Base-by-base conservation (phyloP, 192 early-diverging fungal genomes). In the Backusella macrospora region DNA sequence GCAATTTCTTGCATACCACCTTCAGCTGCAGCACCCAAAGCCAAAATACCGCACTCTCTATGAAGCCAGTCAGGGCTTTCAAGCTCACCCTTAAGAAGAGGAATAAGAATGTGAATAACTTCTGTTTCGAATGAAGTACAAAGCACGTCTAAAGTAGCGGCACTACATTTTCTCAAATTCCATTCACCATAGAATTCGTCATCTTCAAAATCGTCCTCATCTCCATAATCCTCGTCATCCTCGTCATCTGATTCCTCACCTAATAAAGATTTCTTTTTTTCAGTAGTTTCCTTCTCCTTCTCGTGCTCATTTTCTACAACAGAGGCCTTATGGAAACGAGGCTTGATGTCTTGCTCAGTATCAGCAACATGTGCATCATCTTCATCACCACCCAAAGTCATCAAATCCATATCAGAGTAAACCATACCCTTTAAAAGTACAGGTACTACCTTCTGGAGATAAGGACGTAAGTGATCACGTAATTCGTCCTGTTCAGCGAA, bases 101-200 rank as follows among this genome's bases (percentile, higher is more conserved):
- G 97, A 78, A 99, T 85, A 65, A 99, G 84, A 72, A 91, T 86
- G 65, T 90, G 84, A 47, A 99, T 84, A 70, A 98, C 85, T 21
- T 90, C 93, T 76, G 93, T 91, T 65, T 89, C 92, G 80, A 94
- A 97, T 1, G 96, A 90, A 38, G 92, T 94, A 16, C 96, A 92
- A 68, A 99, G 77, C 7, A 98, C 93, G 76, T 99, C 98, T 48
- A 99, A 81, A 55, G 96, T 95, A 8, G 97, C 96, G 2, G 98
- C 97, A 9, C 94, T 91, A 86, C 98, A 99, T 84, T 99, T 99
- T 78, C 98, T 91, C 47, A 99, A 80, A 78, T 96, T 99, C 98
- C 98, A 99, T 77, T 96, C 94, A 74, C 87, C 88, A 69, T 93
- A 92, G 52, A 91, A 85, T 46, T 94, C 93, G 18, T 96, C 94